Evolutionary conservation across 148 eudicot genomes (phyloP).

Genomic region (Rhododendron vialii): DNA sequence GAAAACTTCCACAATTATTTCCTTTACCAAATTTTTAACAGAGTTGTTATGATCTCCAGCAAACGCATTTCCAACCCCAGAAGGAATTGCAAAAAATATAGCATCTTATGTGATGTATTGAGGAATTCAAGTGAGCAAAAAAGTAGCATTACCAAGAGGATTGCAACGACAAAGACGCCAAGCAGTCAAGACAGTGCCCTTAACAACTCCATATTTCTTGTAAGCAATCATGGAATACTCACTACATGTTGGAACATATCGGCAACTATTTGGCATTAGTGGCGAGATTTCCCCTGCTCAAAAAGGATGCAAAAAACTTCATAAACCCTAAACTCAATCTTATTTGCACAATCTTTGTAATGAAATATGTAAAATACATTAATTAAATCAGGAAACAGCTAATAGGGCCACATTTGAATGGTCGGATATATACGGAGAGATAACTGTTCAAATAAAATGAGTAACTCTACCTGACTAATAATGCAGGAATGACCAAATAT

Average conservation of each 20-base stretch:
- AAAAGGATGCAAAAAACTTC: neutral
- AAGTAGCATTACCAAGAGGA: slow-evolving; percentile 59
- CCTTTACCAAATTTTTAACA: neutral
- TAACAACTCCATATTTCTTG: slow-evolving; percentile 81
- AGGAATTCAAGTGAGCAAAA: neutral
- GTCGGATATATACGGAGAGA: neutral
- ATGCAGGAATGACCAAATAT: neutral
- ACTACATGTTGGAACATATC: slow-evolving; percentile 92
- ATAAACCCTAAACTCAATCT: neutral
- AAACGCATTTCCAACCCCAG: neutral
- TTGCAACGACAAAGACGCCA: slow-evolving; percentile 95
- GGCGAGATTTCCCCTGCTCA: slow-evolving; percentile 89
- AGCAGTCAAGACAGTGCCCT: slow-evolving; percentile 71
- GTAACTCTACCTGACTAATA: neutral
- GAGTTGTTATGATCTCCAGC: neutral
- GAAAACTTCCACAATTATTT: neutral
- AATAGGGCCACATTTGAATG: neutral
- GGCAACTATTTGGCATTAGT: slow-evolving; percentile 77
- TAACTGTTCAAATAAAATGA: neutral
- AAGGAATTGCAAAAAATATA: neutral
- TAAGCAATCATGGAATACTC: slow-evolving; percentile 97
- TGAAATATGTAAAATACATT: neutral
- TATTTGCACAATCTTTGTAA: neutral
- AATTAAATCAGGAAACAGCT: neutral
- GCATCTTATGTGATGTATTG: neutral